phyloP scores from a whole-genome alignment of 257 asterid species.

The Salvia miltiorrhiza region DNA sequence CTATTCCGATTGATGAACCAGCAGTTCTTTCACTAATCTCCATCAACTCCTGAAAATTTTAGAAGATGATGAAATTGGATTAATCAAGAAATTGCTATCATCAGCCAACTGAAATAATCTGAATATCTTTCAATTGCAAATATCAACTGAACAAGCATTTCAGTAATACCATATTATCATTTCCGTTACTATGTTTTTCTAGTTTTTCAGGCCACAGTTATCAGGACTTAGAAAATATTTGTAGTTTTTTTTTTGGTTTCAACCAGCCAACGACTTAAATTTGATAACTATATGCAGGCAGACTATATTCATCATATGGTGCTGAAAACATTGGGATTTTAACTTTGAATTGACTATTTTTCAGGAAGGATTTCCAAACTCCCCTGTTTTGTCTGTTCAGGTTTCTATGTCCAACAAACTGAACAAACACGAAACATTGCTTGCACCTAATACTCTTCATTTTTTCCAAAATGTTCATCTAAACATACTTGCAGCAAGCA shows the following conservation, averaged over 20 bases:
- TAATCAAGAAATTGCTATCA: background rate
- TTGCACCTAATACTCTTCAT: no score
- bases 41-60: conserved; percentile 30
- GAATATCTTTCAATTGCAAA: background rate
- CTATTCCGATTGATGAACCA: conserved; percentile 28
- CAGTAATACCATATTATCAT: background rate
- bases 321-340: background rate
- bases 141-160: background rate
- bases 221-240: background rate
- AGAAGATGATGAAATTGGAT: conserved; percentile 9
- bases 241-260: background rate
- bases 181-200: background rate
- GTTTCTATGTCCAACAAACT: conserved; percentile 26
- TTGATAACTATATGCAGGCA: background rate
- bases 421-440: no score
- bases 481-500: background rate
- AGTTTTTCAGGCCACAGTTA: background rate
- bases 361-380: no score
- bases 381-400: background rate
- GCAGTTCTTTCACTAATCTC: conserved; percentile 34
- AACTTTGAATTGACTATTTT: background rate
- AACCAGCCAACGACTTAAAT: background rate
- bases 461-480: background rate
- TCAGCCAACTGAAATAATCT: background rate
- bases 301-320: background rate